Conservation (phyloP, 352 stramenopile species). For the Aphanomyces cochlioides region DNA sequence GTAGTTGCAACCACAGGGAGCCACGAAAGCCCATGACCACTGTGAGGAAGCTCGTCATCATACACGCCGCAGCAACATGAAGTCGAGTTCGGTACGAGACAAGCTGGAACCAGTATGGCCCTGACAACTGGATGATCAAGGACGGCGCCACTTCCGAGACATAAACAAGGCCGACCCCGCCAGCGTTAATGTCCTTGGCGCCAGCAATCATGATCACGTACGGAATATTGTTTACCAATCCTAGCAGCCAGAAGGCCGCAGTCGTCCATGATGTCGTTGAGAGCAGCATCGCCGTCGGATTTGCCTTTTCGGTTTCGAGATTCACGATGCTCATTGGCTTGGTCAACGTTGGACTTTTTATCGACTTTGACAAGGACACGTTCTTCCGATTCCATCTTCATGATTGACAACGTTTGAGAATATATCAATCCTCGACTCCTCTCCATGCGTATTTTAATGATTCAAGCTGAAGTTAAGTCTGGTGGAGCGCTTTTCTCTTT, state of each 20-base stretch:
- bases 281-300: not conserved
- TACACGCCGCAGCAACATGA: conserved; percentile 59
- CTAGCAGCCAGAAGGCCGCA: conserved; percentile 87
- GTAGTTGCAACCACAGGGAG: conserved; percentile 70
- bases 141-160: conserved; percentile 89
- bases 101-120: conserved; percentile 92
- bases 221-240: conserved; percentile 91
- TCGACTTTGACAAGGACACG: not conserved
- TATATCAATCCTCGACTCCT: too few species aligned
- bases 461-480: too few species aligned
- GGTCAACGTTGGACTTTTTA: not conserved
- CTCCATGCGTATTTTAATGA: too few species aligned
- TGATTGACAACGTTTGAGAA: too few species aligned
- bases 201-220: conserved; percentile 95
- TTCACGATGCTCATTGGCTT: not conserved
- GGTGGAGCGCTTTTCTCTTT: too few species aligned
- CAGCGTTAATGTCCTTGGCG: conserved; percentile 88
- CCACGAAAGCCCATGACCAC: conserved; percentile 49
- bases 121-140: conserved; percentile 84
- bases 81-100: conserved; percentile 86
- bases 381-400: too few species aligned
- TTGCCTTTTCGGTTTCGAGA: not conserved
- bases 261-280: not conserved
- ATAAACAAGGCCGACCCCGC: conserved; percentile 90
- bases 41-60: conserved; percentile 77